phyloP scores from a whole-genome alignment of 192 early-diverging fungal genomes.

The Podila epigama region DNA sequence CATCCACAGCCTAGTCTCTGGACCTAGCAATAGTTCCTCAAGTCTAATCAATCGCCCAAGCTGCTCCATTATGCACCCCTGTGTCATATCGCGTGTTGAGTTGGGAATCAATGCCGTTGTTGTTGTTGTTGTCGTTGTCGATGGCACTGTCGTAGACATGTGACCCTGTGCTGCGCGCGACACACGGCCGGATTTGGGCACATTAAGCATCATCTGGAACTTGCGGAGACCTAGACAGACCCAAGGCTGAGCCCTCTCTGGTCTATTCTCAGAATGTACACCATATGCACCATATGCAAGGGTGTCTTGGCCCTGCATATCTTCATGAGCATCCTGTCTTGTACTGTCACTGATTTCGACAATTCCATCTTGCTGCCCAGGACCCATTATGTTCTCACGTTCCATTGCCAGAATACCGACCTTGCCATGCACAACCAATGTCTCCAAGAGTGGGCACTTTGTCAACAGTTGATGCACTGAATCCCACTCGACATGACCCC shows the following conservation, averaged over 20 bases:
- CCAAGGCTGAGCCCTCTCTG: conserved; percentile 4
- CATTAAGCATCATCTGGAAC: conserved; percentile 6
- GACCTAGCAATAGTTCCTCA: neutral
- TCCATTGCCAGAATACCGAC: neutral
- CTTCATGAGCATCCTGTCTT: neutral
- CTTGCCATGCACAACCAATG: conserved; percentile 2
- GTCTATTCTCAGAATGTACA: neutral
- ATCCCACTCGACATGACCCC: neutral
- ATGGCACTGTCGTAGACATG: too few species aligned
- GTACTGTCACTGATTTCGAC: neutral
- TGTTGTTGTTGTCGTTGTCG: neutral
- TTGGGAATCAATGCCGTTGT: neutral
- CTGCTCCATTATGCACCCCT: neutral
- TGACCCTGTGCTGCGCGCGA: neutral
- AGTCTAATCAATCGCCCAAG: conserved; percentile 1
- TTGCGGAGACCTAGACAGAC: conserved; percentile 5
- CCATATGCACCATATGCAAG: neutral
- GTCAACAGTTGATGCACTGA: conserved; percentile 3
- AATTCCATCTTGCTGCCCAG: neutral
- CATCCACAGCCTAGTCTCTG: conserved; percentile 1
- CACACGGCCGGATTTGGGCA: neutral
- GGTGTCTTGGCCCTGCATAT: neutral
- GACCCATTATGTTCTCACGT: too few species aligned
- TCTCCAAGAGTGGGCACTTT: conserved; percentile 3
- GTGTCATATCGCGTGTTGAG: neutral